phyloP scores from a whole-genome alignment of 1,139 yeast genomes.

The Candida smagusa region DNA sequence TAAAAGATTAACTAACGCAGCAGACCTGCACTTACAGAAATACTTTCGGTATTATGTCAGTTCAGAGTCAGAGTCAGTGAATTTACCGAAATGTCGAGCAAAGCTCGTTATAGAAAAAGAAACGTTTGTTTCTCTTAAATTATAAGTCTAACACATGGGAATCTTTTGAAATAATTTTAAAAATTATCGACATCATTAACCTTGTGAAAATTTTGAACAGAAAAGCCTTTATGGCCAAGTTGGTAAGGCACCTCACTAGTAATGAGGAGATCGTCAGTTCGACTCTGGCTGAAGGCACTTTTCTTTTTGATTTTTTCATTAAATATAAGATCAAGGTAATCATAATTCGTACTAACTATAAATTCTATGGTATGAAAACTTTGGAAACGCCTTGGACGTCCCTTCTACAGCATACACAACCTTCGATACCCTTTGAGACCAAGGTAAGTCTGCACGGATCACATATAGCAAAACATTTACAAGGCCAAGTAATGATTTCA shows the following conservation, averaged over 20 bases:
- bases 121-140: too few species aligned
- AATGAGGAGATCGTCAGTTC: slow-evolving; percentile 90
- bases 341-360: background rate
- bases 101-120: too few species aligned
- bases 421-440: slow-evolving; percentile 68
- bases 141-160: too few species aligned
- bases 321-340: background rate
- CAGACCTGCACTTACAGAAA: too few species aligned
- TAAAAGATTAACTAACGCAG: too few species aligned
- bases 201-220: too few species aligned
- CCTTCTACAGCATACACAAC: slow-evolving; percentile 83
- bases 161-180: too few species aligned
- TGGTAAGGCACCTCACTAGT: slow-evolving; percentile 93
- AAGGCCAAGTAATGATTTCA: slow-evolving; percentile 88
- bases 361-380: slow-evolving; percentile 45
- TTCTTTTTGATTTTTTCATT: slow-evolving; percentile 15
- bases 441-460: slow-evolving; percentile 78
- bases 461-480: slow-evolving; percentile 84
- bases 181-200: too few species aligned
- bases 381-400: slow-evolving; percentile 58
- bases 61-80: too few species aligned
- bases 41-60: too few species aligned
- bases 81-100: too few species aligned
- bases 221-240: slow-evolving; percentile 52
- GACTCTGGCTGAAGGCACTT: slow-evolving; percentile 75